These are phyloP conservation scores for Apiospora aurea DNA, from an alignment of 2,329 filamentous ascomycete genomes.

Conservation along the genomic window DNA sequence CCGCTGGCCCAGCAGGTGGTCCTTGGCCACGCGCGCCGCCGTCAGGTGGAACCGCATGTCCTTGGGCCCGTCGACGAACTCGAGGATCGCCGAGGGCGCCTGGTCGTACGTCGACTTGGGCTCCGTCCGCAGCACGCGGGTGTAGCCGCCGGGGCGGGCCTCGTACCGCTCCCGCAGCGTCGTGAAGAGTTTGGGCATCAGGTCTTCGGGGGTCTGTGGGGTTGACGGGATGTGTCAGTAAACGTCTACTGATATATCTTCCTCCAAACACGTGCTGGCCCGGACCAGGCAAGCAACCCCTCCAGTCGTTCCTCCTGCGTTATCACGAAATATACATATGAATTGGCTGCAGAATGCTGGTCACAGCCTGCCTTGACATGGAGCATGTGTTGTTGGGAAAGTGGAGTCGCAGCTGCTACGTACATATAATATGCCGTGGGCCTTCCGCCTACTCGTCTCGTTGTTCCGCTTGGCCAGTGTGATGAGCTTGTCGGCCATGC, in stretches of 20 bases:
- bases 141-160: slow-evolving; percentile 87
- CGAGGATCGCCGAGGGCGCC: slow-evolving; percentile 87
- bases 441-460: slow-evolving; percentile 76
- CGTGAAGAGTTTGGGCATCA: slow-evolving; percentile 88
- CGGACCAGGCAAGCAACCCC: not conserved
- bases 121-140: slow-evolving; percentile 90
- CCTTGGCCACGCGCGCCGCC: slow-evolving; percentile 79
- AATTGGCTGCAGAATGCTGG: not conserved
- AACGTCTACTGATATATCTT: slow-evolving; percentile 29
- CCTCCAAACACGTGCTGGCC: not conserved
- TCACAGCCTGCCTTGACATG: not conserved
- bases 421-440: slow-evolving; percentile 87
- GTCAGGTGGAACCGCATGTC: slow-evolving; percentile 97
- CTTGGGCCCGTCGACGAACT: slow-evolving; percentile 91
- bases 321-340: not conserved
- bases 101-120: slow-evolving; percentile 85
- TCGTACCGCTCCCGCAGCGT: slow-evolving; percentile 81
- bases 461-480: slow-evolving; percentile 94
- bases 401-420: slow-evolving; percentile 53
- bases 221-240: slow-evolving; percentile 24
- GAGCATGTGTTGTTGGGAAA: not conserved
- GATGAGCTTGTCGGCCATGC: slow-evolving; percentile 91
- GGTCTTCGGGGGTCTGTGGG: slow-evolving; percentile 67
- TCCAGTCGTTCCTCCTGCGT: not conserved
- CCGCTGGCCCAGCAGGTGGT: slow-evolving; percentile 59